phyloP scores from a whole-genome alignment of 495 filamentous ascomycete species.

The Neurospora hispaniola region DNA sequence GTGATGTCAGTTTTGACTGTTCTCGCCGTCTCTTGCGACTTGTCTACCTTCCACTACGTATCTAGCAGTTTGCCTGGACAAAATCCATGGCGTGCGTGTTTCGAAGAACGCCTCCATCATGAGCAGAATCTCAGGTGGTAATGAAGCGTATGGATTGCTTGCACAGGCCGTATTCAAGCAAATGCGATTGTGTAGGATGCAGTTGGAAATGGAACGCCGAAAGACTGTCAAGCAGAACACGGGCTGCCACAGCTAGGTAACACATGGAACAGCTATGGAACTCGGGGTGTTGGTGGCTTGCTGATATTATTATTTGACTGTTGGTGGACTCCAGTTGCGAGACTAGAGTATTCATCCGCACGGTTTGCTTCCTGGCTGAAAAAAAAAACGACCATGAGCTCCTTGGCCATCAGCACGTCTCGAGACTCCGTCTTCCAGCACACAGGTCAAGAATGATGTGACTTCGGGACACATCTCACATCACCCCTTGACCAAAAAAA shows the following conservation, averaged over 20 bases:
- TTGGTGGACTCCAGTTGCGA: not conserved
- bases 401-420: not conserved
- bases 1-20: not conserved
- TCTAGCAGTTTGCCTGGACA: not conserved
- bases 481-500: not conserved
- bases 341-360: not conserved
- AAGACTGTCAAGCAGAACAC: not conserved
- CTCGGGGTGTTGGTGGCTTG: not conserved
- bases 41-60: not conserved
- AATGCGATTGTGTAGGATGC: no score
- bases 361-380: not conserved
- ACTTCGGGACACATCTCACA: not conserved
- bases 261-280: not conserved
- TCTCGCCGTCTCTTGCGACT: not conserved
- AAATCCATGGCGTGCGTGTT: not conserved
- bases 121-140: not conserved
- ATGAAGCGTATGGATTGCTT: not conserved
- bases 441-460: not conserved
- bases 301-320: not conserved
- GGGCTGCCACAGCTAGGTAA: not conserved
- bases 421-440: not conserved
- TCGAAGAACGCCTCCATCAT: not conserved
- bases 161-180: not conserved
- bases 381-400: not conserved
- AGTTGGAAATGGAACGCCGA: not conserved